These are phyloP conservation scores for Candida tibetensis DNA, from an alignment of 805 yeast species.

Conservation along the genomic window DNA sequence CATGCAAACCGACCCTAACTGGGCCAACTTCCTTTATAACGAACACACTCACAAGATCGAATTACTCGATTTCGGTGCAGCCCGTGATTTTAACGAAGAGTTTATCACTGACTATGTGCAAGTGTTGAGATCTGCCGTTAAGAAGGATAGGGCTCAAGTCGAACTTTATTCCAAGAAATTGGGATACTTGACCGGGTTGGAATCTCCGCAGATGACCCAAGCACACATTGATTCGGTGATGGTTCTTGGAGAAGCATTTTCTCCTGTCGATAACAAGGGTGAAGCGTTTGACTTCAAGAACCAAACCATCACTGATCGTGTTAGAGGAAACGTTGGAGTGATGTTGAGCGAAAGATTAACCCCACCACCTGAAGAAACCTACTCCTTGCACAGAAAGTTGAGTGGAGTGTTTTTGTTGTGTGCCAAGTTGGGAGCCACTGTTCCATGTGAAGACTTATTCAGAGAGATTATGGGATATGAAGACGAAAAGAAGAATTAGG, in stretches of 20 bases:
- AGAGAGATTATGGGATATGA: constrained; percentile 66
- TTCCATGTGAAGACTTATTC: constrained; percentile 78
- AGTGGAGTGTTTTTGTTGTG: constrained; percentile 92
- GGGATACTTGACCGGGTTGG: constrained; percentile 91
- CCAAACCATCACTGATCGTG: constrained; percentile 94
- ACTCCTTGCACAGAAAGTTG: constrained; percentile 91
- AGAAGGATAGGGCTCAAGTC: constrained; percentile 61
- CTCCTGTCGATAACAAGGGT: constrained; percentile 48
- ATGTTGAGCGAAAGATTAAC: constrained; percentile 90
- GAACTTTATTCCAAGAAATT: constrained; percentile 64
- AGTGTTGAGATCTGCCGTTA: constrained; percentile 72
- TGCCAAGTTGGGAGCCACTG: constrained; percentile 77
- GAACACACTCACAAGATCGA: constrained; percentile 69
- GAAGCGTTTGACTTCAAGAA: constrained; percentile 64
- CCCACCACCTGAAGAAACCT: constrained; percentile 98
- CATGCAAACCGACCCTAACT: constrained; percentile 99
- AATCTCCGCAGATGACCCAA: constrained; percentile 78
- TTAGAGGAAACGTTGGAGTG: constrained; percentile 77
- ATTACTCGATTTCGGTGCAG: constrained; percentile 92
- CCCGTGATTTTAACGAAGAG: constrained; percentile 68
- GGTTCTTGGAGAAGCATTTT: constrained; percentile 90
- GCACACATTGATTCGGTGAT: constrained; percentile 92
- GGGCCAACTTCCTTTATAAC: constrained; percentile 96
- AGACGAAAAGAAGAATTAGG: constrained; percentile 6
- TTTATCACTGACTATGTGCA: constrained; percentile 69